Evolutionary conservation across 2,329 filamentous ascomycete species (phyloP).

Genomic region (Huntiella omanensis): DNA sequence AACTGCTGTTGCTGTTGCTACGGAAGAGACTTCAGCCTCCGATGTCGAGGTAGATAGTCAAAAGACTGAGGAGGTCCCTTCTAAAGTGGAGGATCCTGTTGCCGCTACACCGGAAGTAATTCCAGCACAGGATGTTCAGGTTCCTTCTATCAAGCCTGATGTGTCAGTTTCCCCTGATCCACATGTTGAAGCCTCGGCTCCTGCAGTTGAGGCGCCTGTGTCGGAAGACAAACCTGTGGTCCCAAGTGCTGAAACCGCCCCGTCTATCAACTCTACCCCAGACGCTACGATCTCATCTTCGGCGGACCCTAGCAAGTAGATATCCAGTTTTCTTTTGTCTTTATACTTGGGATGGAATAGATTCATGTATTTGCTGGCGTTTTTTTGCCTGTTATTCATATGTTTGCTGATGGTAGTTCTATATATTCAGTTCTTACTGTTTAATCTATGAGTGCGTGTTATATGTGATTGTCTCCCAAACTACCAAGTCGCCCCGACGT

Average conservation of each 20-base stretch:
- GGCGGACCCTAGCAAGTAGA: neutral
- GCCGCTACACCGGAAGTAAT: neutral
- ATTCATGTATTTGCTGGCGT: slow-evolving; percentile 1
- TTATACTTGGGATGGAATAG: slow-evolving; percentile 1
- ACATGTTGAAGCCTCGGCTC: no score
- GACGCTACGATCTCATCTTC: neutral
- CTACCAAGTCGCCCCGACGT: slow-evolving; percentile 34
- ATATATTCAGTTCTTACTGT: no score
- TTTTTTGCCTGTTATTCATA: no score
- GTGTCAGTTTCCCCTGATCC: neutral
- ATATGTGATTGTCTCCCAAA: slow-evolving; percentile 27
- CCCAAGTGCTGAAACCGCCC: neutral
- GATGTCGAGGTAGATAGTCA: neutral
- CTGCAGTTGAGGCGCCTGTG: neutral
- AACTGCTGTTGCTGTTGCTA: neutral
- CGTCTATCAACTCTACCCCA: neutral
- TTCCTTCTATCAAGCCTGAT: neutral
- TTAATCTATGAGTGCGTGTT: no score
- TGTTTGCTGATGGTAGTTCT: no score
- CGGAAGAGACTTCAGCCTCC: neutral
- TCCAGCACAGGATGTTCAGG: neutral
- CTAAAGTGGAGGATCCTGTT: neutral
- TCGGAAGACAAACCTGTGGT: neutral
- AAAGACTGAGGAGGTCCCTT: neutral
- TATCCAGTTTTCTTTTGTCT: neutral